A percentile compares a stretch with the other conserved stretches of the same genome.
These are phyloP conservation scores for Trichophyton equinum DNA, from an alignment of 2,329 filamentous ascomycete genomes.

Conservation along the genomic window DNA sequence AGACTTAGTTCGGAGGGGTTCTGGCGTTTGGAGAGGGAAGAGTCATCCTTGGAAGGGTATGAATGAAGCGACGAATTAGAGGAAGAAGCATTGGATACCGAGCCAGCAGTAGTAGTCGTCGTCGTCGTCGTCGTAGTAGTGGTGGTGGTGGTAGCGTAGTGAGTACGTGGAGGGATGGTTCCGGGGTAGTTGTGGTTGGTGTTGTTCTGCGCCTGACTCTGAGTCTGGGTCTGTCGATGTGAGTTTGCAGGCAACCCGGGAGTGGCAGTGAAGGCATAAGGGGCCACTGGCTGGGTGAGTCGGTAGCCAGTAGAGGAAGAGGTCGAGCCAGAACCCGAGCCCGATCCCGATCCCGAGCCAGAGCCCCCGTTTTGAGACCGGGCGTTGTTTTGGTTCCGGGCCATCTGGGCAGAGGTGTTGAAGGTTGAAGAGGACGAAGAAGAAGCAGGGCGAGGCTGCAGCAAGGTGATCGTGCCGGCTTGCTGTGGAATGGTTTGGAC, in stretches of 20 bases:
- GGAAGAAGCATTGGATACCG: constrained; percentile 41
- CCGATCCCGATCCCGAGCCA: no score
- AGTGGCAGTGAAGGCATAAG: constrained; percentile 64
- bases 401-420: constrained; percentile 19
- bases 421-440: constrained; percentile 39
- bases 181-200: constrained; percentile 30
- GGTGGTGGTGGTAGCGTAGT: constrained; percentile 20
- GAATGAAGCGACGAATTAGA: constrained; percentile 37
- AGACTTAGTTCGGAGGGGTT: constrained; percentile 25
- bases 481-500: constrained; percentile 71
- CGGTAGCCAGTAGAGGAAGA: constrained; percentile 9
- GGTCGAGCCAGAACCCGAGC: not conserved
- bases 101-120: constrained; percentile 32
- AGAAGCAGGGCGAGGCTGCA: constrained; percentile 57
- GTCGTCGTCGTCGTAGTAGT: no score
- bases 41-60: constrained; percentile 39
- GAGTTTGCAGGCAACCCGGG: constrained; percentile 46
- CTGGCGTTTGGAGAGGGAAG: constrained; percentile 30
- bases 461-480: constrained; percentile 59
- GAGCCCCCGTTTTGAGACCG: constrained; percentile 31
- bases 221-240: constrained; percentile 42
- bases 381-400: constrained; percentile 28
- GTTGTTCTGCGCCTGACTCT: constrained; percentile 26
- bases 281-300: constrained; percentile 50
- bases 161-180: constrained; percentile 26